phyloP scores from a whole-genome alignment of 768 basidiomycete species.

The Boletus speciosus region DNA sequence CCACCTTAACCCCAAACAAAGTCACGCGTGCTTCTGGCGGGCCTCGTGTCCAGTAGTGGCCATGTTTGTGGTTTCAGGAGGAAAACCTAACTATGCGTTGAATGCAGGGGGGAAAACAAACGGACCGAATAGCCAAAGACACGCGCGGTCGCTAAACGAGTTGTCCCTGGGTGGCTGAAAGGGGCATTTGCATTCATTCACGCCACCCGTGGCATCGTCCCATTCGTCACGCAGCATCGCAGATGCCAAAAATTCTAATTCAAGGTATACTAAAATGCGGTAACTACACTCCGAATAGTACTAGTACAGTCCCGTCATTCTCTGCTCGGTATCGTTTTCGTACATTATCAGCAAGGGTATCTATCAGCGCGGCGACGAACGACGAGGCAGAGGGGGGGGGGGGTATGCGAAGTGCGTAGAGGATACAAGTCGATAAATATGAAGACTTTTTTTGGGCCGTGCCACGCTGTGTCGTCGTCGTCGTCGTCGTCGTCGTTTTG shows the following conservation, averaged over 20 bases:
- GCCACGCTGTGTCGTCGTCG: conserved; percentile 24
- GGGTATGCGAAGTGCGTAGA: conserved; percentile 23
- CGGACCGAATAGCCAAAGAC: conserved; percentile 2
- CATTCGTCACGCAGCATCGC: background rate
- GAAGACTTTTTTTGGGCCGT: conserved; percentile 19
- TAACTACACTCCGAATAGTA: conserved; percentile 31
- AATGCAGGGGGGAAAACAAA: conserved; percentile 12
- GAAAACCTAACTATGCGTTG: conserved; percentile 19
- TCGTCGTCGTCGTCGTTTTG: conserved; percentile 30
- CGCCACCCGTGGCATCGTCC: conserved; percentile 13
- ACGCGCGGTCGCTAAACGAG: conserved; percentile 14
- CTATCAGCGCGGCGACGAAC: conserved; percentile 33
- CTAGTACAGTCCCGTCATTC: conserved; percentile 32
- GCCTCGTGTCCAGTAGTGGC: conserved; percentile 23
- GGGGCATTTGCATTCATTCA: conserved; percentile 3
- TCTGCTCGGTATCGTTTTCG: conserved; percentile 25
- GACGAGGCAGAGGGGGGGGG: conserved; percentile 6
- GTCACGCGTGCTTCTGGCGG: conserved; percentile 25
- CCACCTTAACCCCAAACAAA: conserved; percentile 23
- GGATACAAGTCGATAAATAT: conserved; percentile 32
- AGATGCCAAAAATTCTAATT: conserved; percentile 33
- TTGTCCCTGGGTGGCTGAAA: conserved; percentile 25
- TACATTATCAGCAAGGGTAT: conserved; percentile 30
- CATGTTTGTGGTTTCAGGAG: conserved; percentile 10
- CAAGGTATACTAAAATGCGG: conserved; percentile 34